Base-by-base conservation (phyloP, 106 monocot species). In the Apostasia ramifera region DNA sequence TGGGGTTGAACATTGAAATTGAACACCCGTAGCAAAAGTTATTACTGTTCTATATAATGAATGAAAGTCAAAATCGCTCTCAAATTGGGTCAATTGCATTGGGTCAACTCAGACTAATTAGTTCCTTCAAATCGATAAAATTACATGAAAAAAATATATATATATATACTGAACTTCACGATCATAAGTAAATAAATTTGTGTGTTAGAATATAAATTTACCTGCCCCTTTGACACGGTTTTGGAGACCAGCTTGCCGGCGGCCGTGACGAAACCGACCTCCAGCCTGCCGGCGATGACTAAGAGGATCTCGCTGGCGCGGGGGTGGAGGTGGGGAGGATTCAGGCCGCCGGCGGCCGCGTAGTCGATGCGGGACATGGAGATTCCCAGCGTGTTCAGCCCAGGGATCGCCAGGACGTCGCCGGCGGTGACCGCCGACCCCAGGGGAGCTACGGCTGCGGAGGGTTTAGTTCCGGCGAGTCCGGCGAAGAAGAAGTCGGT, bases 261-360 rank as follows among this genome's bases (percentile, higher is more conserved):
- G 26, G 63, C 10, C 8, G 49, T 50, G 26, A 66, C 1, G 37
- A 66, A 66, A 14, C 48, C 66, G 26, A 66, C 37, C 4, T 46
- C 5, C 15, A 66, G 48, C 13, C 38, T 12, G 37, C 66, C 66
- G 47, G 38, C 15, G 66, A 66, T 1, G 6, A 66, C 14, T 48
- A 66, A 50, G 49, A 66, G 37, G 2, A 66, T 38, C 66, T 66
- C 66, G 26, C 15, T 66, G 14, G 66, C 66, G 7, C 66, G 47
- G n/a, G 47, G 66, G 44, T 66, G 66, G 49, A 39, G 2, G 66
- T 66, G 66, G 48, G 66, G 66, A n/a, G 48, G 66, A 15, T 47
- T 48, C 15, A 49, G 7, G 49, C 47, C 66, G 15, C 49, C 47
- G 8, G 48, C n/a, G 3, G 26, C 26, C 26, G 63, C 46, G 13